phyloP scores from a whole-genome alignment of 2,329 filamentous ascomycete species.

The Lanzia echinophila region DNA sequence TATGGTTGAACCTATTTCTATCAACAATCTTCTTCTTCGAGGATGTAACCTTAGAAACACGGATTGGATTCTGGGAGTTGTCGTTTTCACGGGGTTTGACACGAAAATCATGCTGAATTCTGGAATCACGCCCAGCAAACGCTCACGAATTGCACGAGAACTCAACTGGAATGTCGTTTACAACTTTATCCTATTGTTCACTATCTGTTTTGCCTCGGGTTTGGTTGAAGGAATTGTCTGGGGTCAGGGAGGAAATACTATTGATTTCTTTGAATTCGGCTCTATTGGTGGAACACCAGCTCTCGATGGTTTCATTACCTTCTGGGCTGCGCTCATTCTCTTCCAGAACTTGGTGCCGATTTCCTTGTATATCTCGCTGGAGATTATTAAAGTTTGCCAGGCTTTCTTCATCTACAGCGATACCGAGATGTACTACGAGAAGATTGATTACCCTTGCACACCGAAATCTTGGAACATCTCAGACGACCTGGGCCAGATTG shows the following conservation, averaged over 20 bases:
- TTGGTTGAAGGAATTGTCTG: slow-evolving; percentile 81
- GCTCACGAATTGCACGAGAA: slow-evolving; percentile 82
- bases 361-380: slow-evolving; percentile 92
- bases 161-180: slow-evolving; percentile 97
- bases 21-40: slow-evolving; percentile 91
- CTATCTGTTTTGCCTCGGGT: slow-evolving; percentile 82
- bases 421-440: slow-evolving; percentile 93
- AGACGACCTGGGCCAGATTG: slow-evolving; percentile 94
- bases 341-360: slow-evolving; percentile 99
- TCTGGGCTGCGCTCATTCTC: slow-evolving; percentile 89
- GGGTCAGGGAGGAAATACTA: slow-evolving; percentile 66
- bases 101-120: slow-evolving; percentile 99
- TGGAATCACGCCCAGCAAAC: slow-evolving; percentile 89
- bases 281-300: slow-evolving; percentile 68
- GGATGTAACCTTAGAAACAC: slow-evolving; percentile 93
- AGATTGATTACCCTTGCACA: slow-evolving; percentile 87
- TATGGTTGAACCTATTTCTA: slow-evolving; percentile 88
- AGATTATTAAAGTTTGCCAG: slow-evolving; percentile 89
- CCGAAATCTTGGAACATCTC: slow-evolving; percentile 99
- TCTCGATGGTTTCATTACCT: slow-evolving; percentile 89
- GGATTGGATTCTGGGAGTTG: slow-evolving; percentile 88
- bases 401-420: slow-evolving; percentile 98
- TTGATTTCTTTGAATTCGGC: slow-evolving; percentile 77
- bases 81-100: slow-evolving; percentile 90
- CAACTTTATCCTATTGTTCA: slow-evolving; percentile 85